Evolutionary conservation across 2,329 filamentous ascomycete genomes (phyloP), one percentile per base, ranked within the genome.

Genomic region (Graphiopsis chlorocephala): DNA sequence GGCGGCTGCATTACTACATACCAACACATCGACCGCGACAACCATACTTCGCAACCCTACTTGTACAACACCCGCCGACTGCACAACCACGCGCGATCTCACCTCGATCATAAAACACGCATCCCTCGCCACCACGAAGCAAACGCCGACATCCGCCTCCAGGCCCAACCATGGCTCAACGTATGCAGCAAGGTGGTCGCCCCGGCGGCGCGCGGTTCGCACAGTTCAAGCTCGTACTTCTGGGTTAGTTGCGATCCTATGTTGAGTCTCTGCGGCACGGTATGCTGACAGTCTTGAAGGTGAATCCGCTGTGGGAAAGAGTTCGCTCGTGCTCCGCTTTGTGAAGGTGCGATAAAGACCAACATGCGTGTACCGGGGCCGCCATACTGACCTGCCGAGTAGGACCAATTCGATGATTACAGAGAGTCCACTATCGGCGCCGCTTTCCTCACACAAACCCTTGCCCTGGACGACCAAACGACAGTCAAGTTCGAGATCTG

Each of bases 401-500:
- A 97, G 93, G 94, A 99, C 81, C 95, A 98, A 92, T 99, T 99
- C 81, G 95, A 99, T 84, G 89, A 91, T 80, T 97, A 97, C 84
- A 89, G 93, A 81, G 94, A 97, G 88, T 97, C 93, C 64, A 97
- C 94, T 68, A 97, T 97, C 81, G 94, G 95, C 80, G 95, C 96
- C 73, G 96, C 96, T 72, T 99, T 99, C 85, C 87, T 99, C 72
- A 99, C 95, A 74, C 95, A 99, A 82, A 99, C 95, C 72, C 97
- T 99, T 78, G 94, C 94, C 65, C 90, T 99, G 80, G 94, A 98
- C 78, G 95, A 98, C 77, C 95, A 88, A 80, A 98, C 95, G 66
- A 99, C 95, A 64, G 94, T 99, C 81, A 99, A 99, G 84, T 99
- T 99, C 76, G 95, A 99, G 82, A 99, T 99, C 77, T 99, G 95